A percentile compares a stretch with the other conserved stretches of the same genome.
These are phyloP conservation scores for Rhododendron vialii DNA, from an alignment of 148 eudicot genomes.

Conservation along the genomic window DNA sequence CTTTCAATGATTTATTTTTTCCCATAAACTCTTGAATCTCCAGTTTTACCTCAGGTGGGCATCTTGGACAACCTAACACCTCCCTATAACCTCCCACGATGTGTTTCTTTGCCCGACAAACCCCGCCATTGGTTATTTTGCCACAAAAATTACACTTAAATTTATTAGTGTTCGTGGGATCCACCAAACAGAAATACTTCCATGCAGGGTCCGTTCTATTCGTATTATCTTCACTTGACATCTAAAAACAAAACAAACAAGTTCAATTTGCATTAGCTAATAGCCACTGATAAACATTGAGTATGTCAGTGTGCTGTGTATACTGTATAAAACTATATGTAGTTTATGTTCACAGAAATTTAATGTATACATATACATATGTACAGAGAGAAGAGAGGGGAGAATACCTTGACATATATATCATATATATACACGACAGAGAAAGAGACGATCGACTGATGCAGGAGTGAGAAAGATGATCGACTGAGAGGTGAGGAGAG, in stretches of 20 bases:
- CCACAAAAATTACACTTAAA: not conserved
- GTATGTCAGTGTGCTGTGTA: not conserved
- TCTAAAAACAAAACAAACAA: not conserved
- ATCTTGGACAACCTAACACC: not conserved
- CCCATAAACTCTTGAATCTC: not conserved
- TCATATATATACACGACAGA: no score
- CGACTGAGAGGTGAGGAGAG: no score
- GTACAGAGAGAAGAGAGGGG: no score
- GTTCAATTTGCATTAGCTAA: not conserved
- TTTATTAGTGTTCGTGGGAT: not conserved
- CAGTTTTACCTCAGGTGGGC: not conserved
- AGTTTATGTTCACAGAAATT: not conserved
- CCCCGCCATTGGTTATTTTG: not conserved
- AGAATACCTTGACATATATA: no score
- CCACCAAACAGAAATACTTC: not conserved
- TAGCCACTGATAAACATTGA: not conserved
- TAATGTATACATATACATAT: no score
- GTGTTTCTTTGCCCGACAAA: not conserved
- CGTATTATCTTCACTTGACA: not conserved
- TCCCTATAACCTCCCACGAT: not conserved
- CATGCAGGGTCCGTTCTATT: not conserved
- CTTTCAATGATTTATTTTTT: not conserved
- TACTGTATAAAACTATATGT: no score
- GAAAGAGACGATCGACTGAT: no score
- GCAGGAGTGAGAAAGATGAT: no score